Conservation (phyloP, 2,329 filamentous ascomycete genomes). For the Magnaporthiopsis rhizophila region DNA sequence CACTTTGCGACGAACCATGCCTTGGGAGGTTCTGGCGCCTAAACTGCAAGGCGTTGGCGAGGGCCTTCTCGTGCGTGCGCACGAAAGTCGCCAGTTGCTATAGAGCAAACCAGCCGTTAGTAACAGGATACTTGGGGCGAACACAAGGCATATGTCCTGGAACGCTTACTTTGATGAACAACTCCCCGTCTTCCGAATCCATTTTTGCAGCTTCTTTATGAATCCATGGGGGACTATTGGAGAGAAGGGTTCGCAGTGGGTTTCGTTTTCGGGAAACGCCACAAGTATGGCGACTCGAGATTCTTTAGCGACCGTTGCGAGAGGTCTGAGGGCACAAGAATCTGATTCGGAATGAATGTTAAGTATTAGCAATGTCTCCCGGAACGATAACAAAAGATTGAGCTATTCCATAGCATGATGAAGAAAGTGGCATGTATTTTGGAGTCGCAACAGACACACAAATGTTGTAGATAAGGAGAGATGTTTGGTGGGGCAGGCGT, state of each 20-base stretch:
- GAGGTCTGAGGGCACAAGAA: neutral
- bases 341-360: neutral
- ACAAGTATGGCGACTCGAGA: neutral
- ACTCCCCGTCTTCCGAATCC: constrained; percentile 83
- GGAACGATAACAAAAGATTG: neutral
- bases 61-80: constrained; percentile 91
- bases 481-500: neutral
- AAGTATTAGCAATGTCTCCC: neutral
- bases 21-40: constrained; percentile 62
- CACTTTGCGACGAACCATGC: constrained; percentile 61
- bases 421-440: neutral
- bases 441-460: neutral
- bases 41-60: constrained; percentile 90
- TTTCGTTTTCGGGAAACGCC: neutral
- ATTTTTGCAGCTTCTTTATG: constrained; percentile 45
- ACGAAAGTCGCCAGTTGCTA: constrained; percentile 95
- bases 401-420: neutral
- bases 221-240: constrained; percentile 36
- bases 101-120: constrained; percentile 20
- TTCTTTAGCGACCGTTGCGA: neutral
- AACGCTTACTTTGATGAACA: constrained; percentile 68
- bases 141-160: constrained; percentile 5
- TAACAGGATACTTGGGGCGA: neutral
- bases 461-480: neutral
- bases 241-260: constrained; percentile 13